Percentiles rank a stretch among this genome's conserved stretches.
Evolutionary conservation across 2,329 filamentous ascomycete genomes (phyloP).

Genomic region (Colletotrichum nymphaeae): DNA sequence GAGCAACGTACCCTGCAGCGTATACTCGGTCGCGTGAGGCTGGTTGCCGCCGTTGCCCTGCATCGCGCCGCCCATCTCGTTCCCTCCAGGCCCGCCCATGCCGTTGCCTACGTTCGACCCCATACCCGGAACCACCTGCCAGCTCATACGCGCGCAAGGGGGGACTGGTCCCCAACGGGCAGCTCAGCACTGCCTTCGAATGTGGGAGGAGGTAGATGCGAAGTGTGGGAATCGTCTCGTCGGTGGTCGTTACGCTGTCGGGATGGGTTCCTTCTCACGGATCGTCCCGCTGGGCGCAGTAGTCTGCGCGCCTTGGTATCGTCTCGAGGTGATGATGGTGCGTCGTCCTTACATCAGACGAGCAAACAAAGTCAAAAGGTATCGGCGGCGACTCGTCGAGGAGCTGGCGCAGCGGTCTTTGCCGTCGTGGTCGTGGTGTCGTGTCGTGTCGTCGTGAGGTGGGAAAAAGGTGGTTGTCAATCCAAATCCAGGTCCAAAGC

Average conservation of each 20-base stretch:
- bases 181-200: constrained; percentile 11
- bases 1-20: constrained; percentile 60
- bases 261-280: neutral
- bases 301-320: constrained; percentile 6
- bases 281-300: constrained; percentile 6
- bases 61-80: constrained; percentile 59
- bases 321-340: neutral
- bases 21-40: constrained; percentile 71
- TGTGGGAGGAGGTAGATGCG: neutral
- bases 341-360: constrained; percentile 19
- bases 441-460: constrained; percentile 10
- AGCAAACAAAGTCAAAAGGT: neutral
- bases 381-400: constrained; percentile 13
- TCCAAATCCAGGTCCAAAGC: constrained; percentile 8
- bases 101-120: constrained; percentile 53
- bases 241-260: neutral
- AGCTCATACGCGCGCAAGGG: constrained; percentile 45
- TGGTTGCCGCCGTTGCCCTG: constrained; percentile 60
- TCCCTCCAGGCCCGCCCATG: constrained; percentile 49
- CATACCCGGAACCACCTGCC: constrained; percentile 52
- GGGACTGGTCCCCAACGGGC: constrained; percentile 30
- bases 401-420: constrained; percentile 5
- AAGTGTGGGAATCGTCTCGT: neutral
- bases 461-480: constrained; percentile 4
- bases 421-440: constrained; percentile 10